Evolutionary conservation across 1,284 basidiomycete species (phyloP).

Genomic region (Marasmius tenuissimus): DNA sequence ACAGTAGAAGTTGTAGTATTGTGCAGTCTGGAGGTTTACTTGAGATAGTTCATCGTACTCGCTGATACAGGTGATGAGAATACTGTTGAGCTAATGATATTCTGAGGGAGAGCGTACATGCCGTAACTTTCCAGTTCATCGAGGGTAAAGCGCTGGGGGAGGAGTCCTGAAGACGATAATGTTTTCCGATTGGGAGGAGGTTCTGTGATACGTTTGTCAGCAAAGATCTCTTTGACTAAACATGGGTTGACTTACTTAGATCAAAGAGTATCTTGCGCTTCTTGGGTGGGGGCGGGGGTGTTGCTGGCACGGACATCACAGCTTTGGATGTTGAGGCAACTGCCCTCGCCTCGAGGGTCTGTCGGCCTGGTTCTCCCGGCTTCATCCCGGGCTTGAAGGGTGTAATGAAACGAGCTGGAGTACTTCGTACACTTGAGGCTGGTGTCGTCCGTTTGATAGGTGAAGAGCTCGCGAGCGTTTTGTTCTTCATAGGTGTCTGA

Average conservation of each 20-base stretch:
- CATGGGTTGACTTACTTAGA: constrained; percentile 38
- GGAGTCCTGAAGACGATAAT: constrained; percentile 50
- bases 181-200: constrained; percentile 40
- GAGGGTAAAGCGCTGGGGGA: constrained; percentile 54
- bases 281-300: constrained; percentile 6
- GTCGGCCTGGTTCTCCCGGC: constrained; percentile 51
- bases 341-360: constrained; percentile 24
- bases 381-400: constrained; percentile 67
- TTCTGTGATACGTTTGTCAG: constrained; percentile 30
- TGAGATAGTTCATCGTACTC: constrained; percentile 54
- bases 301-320: not conserved
- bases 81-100: constrained; percentile 3
- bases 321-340: constrained; percentile 4
- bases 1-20: constrained; percentile 65
- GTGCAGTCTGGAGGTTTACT: constrained; percentile 58
- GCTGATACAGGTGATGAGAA: constrained; percentile 33
- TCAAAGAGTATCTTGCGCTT: constrained; percentile 36
- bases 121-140: constrained; percentile 56
- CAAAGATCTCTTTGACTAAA: not conserved
- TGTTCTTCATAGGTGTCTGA: constrained; percentile 17
- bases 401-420: constrained; percentile 55
- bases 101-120: constrained; percentile 51
- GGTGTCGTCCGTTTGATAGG: constrained; percentile 19
- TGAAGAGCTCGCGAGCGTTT: constrained; percentile 13
- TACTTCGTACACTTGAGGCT: constrained; percentile 20